Conservation (phyloP, 495 filamentous ascomycete genomes). For the Lichenothelia convexa region DNA sequence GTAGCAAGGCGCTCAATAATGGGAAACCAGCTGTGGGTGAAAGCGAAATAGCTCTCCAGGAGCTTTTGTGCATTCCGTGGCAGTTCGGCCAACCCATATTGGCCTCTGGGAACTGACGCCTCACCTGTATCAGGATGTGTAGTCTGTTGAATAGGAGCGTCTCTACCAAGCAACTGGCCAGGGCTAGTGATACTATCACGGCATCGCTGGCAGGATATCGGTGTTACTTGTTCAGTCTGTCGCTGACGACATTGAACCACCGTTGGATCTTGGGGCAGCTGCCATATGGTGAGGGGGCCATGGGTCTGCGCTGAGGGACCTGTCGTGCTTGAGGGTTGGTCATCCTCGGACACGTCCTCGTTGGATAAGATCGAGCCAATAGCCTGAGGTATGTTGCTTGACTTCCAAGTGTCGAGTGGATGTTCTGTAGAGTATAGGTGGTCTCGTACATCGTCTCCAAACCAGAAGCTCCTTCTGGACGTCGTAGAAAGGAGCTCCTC, state of each 20-base stretch:
- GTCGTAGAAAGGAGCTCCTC: background rate
- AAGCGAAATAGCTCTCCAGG: background rate
- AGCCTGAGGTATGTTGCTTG: background rate
- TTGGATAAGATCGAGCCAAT: background rate
- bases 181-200: background rate
- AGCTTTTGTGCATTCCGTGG: background rate
- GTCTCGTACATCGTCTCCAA: background rate
- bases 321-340: background rate
- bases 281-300: too few relatives aligned
- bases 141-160: background rate
- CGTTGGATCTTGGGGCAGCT: background rate
- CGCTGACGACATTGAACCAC: too few relatives aligned
- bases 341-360: background rate
- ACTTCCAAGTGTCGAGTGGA: background rate
- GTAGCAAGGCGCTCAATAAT: background rate
- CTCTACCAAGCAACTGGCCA: background rate
- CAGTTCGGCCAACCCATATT: too few relatives aligned
- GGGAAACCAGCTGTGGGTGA: background rate
- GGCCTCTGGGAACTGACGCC: background rate
- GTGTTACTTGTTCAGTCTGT: too few relatives aligned
- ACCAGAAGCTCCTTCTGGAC: too few relatives aligned
- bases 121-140: too few relatives aligned
- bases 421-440: too few relatives aligned
- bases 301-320: too few relatives aligned
- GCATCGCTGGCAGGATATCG: too few relatives aligned